Base-by-base conservation (phyloP, 1,139 yeast species). In the Kodamaea ohmeri region DNA sequence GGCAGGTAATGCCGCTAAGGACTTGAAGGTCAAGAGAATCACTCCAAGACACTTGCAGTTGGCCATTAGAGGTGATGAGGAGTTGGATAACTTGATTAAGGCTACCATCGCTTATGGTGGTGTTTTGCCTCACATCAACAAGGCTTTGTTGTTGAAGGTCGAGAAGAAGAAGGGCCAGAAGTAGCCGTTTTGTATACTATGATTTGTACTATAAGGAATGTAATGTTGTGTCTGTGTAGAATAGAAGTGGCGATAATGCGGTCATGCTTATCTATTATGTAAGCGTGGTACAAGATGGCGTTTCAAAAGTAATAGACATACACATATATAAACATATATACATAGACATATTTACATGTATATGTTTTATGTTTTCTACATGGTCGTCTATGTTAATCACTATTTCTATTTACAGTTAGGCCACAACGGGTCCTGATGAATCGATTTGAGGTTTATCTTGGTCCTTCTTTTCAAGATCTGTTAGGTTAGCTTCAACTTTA, bases 51-150 rank as follows among this genome's bases (percentile, higher is more conserved):
- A 94, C 65, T 76, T 94, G 67, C 98, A 92, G 70, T 80, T 94
- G 65, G 98, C 98, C 48, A 92, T 92, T 58, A 86, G 98, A 71
- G 97, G 97, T 51, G 98, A 94, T 70, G 98, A 92, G 67, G 98
- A 94, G 69, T 80, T 94, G 65, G 97, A 92, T 71, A 85, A 88
- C 53, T 77, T 94, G 64, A 87, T 94, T 58, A 85, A 87, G 63
- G 99, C 97, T 50, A 94, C 98, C 45, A 94, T 94, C 65, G 97
- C 99, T 36, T 90, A 85, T 57, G 99, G 99, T 71, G 98, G 99
- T 81, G 99, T 94, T 42, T 76, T 92, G 71, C 99, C 99, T 41
- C 97, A 90, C 60, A 88, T 90, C 63, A 90, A 89, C 73, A 88
- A 89, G 72, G 96, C 96, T 41, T 77, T 89, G 58, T 73, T 90